Base-by-base conservation (phyloP, 2,329 filamentous ascomycete genomes). In the Diaporthe citri region DNA sequence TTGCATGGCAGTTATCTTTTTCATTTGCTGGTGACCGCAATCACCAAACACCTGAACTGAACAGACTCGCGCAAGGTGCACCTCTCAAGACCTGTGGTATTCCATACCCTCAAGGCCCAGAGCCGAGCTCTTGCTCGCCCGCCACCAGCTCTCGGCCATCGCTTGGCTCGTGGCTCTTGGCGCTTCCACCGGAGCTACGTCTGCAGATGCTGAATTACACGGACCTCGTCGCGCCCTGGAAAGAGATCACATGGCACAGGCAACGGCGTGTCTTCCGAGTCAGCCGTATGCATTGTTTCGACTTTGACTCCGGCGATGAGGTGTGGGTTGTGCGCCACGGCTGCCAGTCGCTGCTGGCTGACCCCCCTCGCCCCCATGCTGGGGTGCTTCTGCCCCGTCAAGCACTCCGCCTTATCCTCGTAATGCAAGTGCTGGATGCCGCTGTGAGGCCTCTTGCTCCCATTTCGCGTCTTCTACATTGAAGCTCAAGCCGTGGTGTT, bases 181-280 rank as follows among this genome's bases (percentile, higher is more conserved):
- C 56, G 1, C 77, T 78, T 9, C 76, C 77, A 9, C 62, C 22
- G 36, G 77, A 78, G 51, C 62, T 78, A 25, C 77, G 77, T 25
- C 41, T 75, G 15, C 71, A 28, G 1, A 76, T 77, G 22, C 59
- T 78, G 4, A 66, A 75, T 28, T 77, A 75, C 36, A 76, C 76
- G 10, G 76, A 78, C 43, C 71, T 78, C 15, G 34, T 78, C n/a
- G 76, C 77, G 10, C 77, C 76, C 20, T 73, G 51, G 51, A 76
- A 46, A 4, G 72, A 78, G 34, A 73, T 77, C 8, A 59, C 28
- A 20, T 78, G 77, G 76, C 75, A 66, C 55, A 36, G 74, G 9
- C 62, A 75, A 8, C 4, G 62, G 46, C 31, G 25, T 6, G 51
- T 41, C 17, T 74, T 72, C 31, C 4, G 64, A 31, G 46, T 56